phyloP scores from a whole-genome alignment of 2,329 filamentous ascomycete species.

The Zasmidium angulare region DNA sequence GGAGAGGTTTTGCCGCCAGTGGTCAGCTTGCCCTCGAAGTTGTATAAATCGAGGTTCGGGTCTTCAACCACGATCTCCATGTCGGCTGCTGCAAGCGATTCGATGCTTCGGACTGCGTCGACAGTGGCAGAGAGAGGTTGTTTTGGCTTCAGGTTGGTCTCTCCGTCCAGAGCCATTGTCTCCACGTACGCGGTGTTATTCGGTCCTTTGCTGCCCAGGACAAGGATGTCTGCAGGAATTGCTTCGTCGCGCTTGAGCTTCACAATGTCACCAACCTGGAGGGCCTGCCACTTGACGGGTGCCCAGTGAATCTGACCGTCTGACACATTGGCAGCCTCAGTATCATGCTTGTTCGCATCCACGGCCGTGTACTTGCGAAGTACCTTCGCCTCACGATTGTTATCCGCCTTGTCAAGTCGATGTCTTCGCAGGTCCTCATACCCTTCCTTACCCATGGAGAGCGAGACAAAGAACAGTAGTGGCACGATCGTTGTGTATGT shows the following conservation, averaged over 20 bases:
- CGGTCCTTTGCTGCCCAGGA: conserved; percentile 71
- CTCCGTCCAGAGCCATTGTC: conserved; percentile 75
- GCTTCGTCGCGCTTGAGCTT: conserved; percentile 71
- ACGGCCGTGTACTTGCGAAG: conserved; percentile 19
- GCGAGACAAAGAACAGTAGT: conserved; percentile 74
- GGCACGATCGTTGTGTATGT: conserved; percentile 84
- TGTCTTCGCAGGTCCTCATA: conserved; percentile 87
- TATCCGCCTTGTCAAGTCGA: conserved; percentile 80
- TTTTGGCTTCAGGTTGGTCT: conserved; percentile 75
- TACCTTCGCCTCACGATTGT: conserved; percentile 42
- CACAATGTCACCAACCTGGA: conserved; percentile 79
- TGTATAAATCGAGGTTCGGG: conserved; percentile 72
- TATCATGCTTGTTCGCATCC: neutral
- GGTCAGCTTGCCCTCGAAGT: conserved; percentile 66
- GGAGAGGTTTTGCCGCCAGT: conserved; percentile 60
- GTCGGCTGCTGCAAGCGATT: conserved; percentile 48
- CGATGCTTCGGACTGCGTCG: conserved; percentile 60
- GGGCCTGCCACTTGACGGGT: conserved; percentile 70
- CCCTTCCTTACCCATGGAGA: conserved; percentile 90
- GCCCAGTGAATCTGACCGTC: conserved; percentile 54
- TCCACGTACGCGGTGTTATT: conserved; percentile 78
- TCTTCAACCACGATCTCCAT: conserved; percentile 57
- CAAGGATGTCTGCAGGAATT: conserved; percentile 73
- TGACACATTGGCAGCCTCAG: conserved; percentile 3
- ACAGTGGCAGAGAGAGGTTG: conserved; percentile 54